These are phyloP conservation scores for Coemansia sp. DNA, from an alignment of 192 early-diverging fungal genomes.

Conservation along the genomic window DNA sequence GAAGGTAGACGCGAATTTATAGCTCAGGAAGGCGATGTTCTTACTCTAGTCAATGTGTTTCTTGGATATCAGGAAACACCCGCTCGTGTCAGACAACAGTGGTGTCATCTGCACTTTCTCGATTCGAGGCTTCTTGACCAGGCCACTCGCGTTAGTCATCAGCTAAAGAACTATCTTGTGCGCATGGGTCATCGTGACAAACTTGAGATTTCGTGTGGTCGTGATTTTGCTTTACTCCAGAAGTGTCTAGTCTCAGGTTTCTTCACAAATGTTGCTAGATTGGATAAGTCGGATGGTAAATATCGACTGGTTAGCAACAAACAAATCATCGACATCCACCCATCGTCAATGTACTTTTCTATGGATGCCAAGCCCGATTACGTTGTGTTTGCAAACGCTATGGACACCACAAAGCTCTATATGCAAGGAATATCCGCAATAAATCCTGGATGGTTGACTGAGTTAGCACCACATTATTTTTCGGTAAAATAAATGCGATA, in stretches of 20 bases:
- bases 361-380: slow-evolving; percentile 71
- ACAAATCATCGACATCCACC: slow-evolving; percentile 82
- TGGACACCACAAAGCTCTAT: slow-evolving; percentile 81
- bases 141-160: slow-evolving; percentile 85
- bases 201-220: slow-evolving; percentile 69
- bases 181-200: slow-evolving; percentile 74
- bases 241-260: slow-evolving; percentile 88
- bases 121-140: slow-evolving; percentile 80
- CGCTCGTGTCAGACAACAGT: slow-evolving; percentile 75
- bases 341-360: slow-evolving; percentile 67
- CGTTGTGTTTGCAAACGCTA: slow-evolving; percentile 84
- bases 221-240: slow-evolving; percentile 62
- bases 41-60: slow-evolving; percentile 83
- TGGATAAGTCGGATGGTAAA: slow-evolving; percentile 70
- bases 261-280: slow-evolving; percentile 84
- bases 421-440: slow-evolving; percentile 87
- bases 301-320: slow-evolving; percentile 82
- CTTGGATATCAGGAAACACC: slow-evolving; percentile 87
- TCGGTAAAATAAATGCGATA: slow-evolving; percentile 5
- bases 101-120: slow-evolving; percentile 76
- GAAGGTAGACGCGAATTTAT: slow-evolving; percentile 88
- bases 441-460: slow-evolving; percentile 70
- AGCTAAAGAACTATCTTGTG: slow-evolving; percentile 73
- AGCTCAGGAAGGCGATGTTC: slow-evolving; percentile 89
- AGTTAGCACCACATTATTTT: slow-evolving; percentile 79